phyloP scores from a whole-genome alignment of 129 eudicot genomes.

The Scalesia atractyloides region DNA sequence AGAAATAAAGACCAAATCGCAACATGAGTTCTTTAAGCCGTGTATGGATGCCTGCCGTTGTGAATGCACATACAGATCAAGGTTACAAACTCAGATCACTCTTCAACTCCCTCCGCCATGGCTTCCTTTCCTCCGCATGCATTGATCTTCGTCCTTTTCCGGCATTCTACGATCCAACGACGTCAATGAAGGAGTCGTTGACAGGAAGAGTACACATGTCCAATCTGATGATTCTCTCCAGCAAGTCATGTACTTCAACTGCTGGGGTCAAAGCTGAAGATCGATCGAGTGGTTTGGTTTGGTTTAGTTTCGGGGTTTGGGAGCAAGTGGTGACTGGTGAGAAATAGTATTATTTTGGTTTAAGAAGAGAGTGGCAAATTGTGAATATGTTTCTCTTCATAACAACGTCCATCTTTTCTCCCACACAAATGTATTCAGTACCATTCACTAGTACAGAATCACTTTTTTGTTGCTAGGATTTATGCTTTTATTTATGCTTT shows the following conservation, averaged over 20 bases:
- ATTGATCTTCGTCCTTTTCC: neutral
- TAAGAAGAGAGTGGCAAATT: conserved; percentile 3
- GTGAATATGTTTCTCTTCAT: too few species aligned
- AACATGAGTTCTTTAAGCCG: conserved; percentile 10
- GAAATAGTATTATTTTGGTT: neutral
- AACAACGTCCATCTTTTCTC: too few species aligned
- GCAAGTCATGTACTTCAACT: conserved; percentile 54
- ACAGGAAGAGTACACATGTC: neutral
- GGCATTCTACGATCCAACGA: neutral
- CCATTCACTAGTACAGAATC: too few species aligned
- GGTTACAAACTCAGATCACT: conserved; percentile 40
- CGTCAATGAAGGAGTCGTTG: too few species aligned
- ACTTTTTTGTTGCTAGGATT: too few species aligned
- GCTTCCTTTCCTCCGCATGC: neutral
- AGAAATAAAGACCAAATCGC: too few species aligned
- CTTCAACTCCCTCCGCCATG: conserved; percentile 34
- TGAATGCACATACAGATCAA: conserved; percentile 31
- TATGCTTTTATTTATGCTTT: too few species aligned
- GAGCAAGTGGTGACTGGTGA: too few species aligned
- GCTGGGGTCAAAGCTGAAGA: too few species aligned
- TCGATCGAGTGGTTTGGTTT: conserved; percentile 19
- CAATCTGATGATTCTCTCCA: conserved; percentile 51
- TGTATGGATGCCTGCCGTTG: too few species aligned
- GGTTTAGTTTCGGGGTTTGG: neutral
- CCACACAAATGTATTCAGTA: too few species aligned